A percentile compares a stretch with the other conserved stretches of the same genome.
Conservation (phyloP, 345 rosid genomes). For the Citropsis articulata region DNA sequence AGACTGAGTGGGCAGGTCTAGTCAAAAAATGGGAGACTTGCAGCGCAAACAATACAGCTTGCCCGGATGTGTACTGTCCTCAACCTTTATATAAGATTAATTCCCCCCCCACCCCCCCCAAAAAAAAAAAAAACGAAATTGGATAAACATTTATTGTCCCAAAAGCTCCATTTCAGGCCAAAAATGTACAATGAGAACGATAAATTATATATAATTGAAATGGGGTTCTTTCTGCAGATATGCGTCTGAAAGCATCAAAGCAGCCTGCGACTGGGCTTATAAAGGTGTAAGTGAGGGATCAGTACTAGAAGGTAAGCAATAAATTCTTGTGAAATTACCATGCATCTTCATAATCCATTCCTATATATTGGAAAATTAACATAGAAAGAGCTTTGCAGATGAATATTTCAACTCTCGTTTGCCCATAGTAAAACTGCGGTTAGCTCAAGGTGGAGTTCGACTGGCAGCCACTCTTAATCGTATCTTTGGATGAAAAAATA, state of each 20-base stretch:
- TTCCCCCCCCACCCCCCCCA: neutral
- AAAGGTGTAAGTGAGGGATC: conserved; percentile 63
- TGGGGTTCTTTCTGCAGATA: conserved; percentile 38
- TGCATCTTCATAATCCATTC: neutral
- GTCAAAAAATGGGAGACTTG: conserved; percentile 70
- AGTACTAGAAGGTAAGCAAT: conserved; percentile 49
- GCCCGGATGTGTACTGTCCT: conserved; percentile 67
- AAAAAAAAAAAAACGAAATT: neutral
- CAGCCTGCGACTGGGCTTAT: conserved; percentile 91
- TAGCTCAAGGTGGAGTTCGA: conserved; percentile 90
- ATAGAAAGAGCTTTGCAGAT: conserved; percentile 41
- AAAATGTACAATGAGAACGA: neutral
- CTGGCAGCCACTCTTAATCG: conserved; percentile 81
- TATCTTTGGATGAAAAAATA: conserved; percentile 39
- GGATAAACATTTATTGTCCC: neutral
- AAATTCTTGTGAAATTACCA: neutral
- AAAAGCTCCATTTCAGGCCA: neutral
- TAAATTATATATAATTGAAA: neutral
- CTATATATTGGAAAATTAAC: conserved; percentile 8
- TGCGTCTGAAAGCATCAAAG: conserved; percentile 77
- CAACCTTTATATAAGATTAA: neutral
- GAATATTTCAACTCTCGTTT: conserved; percentile 71
- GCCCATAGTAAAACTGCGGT: conserved; percentile 52
- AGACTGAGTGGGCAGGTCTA: conserved; percentile 68
- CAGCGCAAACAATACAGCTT: conserved; percentile 42